Evolutionary conservation across 2,329 filamentous ascomycete genomes (phyloP).

Genomic region (Tetracladium maxilliforme): DNA sequence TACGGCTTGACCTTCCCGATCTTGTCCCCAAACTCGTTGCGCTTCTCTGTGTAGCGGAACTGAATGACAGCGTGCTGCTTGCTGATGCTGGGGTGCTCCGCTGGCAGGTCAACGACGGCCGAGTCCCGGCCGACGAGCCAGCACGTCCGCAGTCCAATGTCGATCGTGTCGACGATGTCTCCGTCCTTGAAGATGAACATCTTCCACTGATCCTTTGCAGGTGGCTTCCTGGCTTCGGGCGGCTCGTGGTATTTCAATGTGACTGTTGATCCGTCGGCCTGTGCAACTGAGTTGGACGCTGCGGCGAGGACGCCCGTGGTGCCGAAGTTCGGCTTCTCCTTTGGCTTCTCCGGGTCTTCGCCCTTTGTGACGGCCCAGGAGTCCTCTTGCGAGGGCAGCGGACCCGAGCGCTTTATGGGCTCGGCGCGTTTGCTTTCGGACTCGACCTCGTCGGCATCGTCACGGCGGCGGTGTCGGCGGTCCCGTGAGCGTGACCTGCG

Average conservation of each 20-base stretch:
- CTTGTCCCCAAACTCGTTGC: constrained; percentile 77
- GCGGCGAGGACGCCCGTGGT: constrained; percentile 72
- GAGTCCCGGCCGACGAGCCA: constrained; percentile 81
- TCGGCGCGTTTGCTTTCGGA: constrained; percentile 9
- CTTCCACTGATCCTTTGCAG: constrained; percentile 67
- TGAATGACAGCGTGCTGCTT: constrained; percentile 95
- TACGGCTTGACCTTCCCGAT: constrained; percentile 72
- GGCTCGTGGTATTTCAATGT: constrained; percentile 95
- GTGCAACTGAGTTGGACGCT: constrained; percentile 63
- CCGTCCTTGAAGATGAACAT: constrained; percentile 83
- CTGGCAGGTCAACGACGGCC: constrained; percentile 65
- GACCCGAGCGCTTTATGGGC: constrained; percentile 24
- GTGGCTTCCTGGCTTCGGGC: constrained; percentile 77
- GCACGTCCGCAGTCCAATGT: constrained; percentile 63
- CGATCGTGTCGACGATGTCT: constrained; percentile 69
- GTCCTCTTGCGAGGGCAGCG: constrained; percentile 43
- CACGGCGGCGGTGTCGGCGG: background rate
- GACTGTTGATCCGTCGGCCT: constrained; percentile 59
- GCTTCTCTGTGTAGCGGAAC: constrained; percentile 72
- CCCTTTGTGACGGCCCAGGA: constrained; percentile 42
- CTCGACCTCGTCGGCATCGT: constrained; percentile 1
- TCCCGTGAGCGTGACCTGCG: constrained; percentile 3
- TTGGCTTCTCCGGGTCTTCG: constrained; percentile 26
- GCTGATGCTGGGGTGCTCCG: constrained; percentile 85
- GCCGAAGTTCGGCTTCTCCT: constrained; percentile 80